Evolutionary conservation across 352 stramenopile genomes (phyloP).

Genomic region (Pythium pyrilobum): DNA sequence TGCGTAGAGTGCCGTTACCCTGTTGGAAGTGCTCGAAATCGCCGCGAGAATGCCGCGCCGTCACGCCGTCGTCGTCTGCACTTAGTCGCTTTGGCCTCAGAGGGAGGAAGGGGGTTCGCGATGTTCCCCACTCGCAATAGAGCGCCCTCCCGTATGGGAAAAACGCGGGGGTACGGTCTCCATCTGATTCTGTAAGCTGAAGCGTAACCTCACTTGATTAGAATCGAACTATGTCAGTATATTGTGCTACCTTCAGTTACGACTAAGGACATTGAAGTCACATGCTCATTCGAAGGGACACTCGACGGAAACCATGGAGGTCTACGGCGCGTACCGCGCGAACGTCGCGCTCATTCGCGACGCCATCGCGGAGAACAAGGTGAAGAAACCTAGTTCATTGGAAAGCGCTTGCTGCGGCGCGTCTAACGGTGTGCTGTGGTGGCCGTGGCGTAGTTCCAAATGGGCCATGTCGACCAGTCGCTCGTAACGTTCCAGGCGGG

Average conservation of each 20-base stretch:
- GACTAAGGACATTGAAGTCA: neutral
- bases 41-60: too few species aligned
- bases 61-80: too few species aligned
- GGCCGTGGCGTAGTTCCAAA: slow-evolving; percentile 37
- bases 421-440: slow-evolving; percentile 3
- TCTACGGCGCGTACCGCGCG: slow-evolving; percentile 39
- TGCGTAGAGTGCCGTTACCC: too few species aligned
- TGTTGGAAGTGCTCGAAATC: too few species aligned
- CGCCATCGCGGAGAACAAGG: slow-evolving; percentile 60
- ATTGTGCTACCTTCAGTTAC: neutral
- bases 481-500: slow-evolving; percentile 57
- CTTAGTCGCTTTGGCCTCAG: neutral
- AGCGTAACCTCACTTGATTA: too few species aligned
- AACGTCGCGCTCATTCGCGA: slow-evolving; percentile 58
- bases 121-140: slow-evolving; percentile 13
- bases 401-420: neutral
- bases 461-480: slow-evolving; percentile 50
- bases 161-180: too few species aligned
- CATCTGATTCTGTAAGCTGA: neutral
- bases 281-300: neutral
- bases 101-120: neutral
- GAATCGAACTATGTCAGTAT: slow-evolving; percentile 3
- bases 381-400: neutral
- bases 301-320: slow-evolving; percentile 35
- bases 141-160: neutral